A percentile compares a stretch with the other conserved stretches of the same genome.
Evolutionary conservation across 2,329 filamentous ascomycete genomes (phyloP).

Genomic region (Calonectria hawksworthii): DNA sequence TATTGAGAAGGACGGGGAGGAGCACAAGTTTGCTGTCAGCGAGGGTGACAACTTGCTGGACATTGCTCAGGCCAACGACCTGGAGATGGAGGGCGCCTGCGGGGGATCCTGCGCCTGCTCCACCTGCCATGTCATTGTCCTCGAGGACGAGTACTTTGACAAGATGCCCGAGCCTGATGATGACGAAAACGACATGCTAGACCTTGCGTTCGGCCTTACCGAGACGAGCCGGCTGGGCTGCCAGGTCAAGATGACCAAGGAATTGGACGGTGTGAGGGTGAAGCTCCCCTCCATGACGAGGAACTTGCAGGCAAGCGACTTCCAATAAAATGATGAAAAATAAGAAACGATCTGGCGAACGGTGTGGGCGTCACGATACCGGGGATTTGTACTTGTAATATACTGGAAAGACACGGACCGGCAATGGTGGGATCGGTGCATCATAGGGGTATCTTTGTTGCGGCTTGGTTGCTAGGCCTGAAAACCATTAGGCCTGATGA

Average conservation of each 20-base stretch:
- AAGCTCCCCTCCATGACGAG: conserved; percentile 93
- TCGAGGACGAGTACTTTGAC: conserved; percentile 80
- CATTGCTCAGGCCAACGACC: conserved; percentile 92
- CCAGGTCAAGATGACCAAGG: conserved; percentile 92
- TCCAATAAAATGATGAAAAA: conserved; percentile 59
- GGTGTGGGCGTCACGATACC: conserved; percentile 35
- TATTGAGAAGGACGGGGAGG: conserved; percentile 87
- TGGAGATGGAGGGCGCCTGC: conserved; percentile 99
- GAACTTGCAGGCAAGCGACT: conserved; percentile 96
- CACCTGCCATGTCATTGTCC: conserved; percentile 91
- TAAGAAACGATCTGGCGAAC: conserved; percentile 23
- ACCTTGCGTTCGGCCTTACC: conserved; percentile 89
- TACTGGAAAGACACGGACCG: conserved; percentile 40
- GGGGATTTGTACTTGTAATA: conserved; percentile 46
- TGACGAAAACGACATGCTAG: conserved; percentile 91
- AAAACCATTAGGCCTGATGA: conserved; percentile 42
- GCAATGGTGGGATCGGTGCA: conserved; percentile 44
- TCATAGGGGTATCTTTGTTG: conserved; percentile 50
- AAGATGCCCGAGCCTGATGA: conserved; percentile 83
- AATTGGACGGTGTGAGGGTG: conserved; percentile 88
- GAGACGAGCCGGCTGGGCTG: conserved; percentile 89
- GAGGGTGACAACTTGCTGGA: conserved; percentile 95
- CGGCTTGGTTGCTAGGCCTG: conserved; percentile 43
- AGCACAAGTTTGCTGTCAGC: conserved; percentile 82
- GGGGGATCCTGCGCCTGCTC: conserved; percentile 95